Percentiles rank a stretch among this genome's conserved stretches.
Conservation (phyloP, 352 stramenopile genomes). For the Phytophthora meadii region DNA sequence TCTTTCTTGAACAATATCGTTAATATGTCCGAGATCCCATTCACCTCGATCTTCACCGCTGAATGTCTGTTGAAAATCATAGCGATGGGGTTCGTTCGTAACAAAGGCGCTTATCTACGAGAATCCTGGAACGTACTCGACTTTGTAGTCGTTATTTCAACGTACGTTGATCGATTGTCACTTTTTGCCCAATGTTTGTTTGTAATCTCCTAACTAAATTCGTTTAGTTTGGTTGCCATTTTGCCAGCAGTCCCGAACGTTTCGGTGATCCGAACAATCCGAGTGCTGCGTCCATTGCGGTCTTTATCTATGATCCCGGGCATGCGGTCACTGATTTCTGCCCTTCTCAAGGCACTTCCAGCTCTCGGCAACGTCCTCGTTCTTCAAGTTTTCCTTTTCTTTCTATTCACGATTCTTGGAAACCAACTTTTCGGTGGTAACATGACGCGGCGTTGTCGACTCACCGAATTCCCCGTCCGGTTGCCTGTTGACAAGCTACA, state of each 20-base stretch:
- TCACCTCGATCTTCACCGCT: constrained; percentile 87
- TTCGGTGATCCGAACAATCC: constrained; percentile 84
- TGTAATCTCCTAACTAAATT: background rate
- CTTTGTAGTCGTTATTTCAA: constrained; percentile 93
- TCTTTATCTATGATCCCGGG: constrained; percentile 90
- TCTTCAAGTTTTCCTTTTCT: constrained; percentile 89
- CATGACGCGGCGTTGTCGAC: constrained; percentile 76
- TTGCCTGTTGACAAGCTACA: constrained; percentile 43
- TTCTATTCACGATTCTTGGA: constrained; percentile 90
- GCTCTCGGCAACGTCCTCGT: constrained; percentile 87
- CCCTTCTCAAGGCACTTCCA: constrained; percentile 82
- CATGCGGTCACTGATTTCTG: constrained; percentile 77
- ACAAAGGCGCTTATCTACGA: constrained; percentile 74
- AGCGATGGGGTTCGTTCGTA: constrained; percentile 73
- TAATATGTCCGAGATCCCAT: constrained; percentile 74
- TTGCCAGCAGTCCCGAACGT: constrained; percentile 73
- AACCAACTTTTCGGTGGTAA: constrained; percentile 86
- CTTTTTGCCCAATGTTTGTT: background rate
- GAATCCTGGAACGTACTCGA: constrained; percentile 93
- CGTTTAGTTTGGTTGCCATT: constrained; percentile 52
- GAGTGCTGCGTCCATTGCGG: constrained; percentile 86
- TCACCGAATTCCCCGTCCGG: constrained; percentile 82
- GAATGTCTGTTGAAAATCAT: constrained; percentile 93
- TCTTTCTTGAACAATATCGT: constrained; percentile 64
- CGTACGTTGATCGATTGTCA: constrained; percentile 35